Base-by-base conservation (phyloP, 2,329 filamentous ascomycete species). In the Penicillium sp. region DNA sequence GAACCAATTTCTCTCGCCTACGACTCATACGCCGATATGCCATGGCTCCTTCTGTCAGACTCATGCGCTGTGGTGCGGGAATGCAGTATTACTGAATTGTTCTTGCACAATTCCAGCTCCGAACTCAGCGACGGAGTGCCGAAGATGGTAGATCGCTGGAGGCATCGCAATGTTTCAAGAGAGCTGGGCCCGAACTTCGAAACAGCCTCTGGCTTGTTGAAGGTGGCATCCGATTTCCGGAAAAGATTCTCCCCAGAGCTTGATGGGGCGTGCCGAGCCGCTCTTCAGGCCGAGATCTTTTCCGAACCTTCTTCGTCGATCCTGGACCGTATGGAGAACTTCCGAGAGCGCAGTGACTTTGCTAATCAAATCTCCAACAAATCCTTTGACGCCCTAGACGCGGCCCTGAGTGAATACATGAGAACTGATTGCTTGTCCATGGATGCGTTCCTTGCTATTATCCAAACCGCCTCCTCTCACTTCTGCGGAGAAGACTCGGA, bases 21-120 rank as follows among this genome's bases (percentile, higher is more conserved):
- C 52, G 94, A 97, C 65, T 72, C 81, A 0, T 80, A 83, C 46
- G 80, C 82, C 10, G 86, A 87, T 47, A 82, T 92, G 76, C 84
- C 90, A 2, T 97, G 91, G 91, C 82, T 95, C 45, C 81, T 96
- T 5, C 88, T 91, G 65, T 86, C 92, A 1, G 92, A 97, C 72
- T 85, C 88, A 32, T 79, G 95, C 46, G 88, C 90, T 4, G 86
- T 89, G 3, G 82, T 97, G 49, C 82, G 93, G 58, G 85, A 88
- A 65, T 96, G 90, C 75, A 94, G 87, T 69, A 80, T 82, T 46
- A 77, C 93, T 16, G 94, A 99, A 72, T 77, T 85, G 6, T 80
- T 96, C 12, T 82, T 83, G 60, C 82, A 92, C 65, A 97, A 96
- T 63, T 74, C 80, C 0, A 68, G 76, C 2, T 66, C 73, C 0